Percentiles rank a stretch among this genome's conserved stretches.
These are phyloP conservation scores for Curvularia hawaiiensis DNA, from an alignment of 2,329 filamentous ascomycete species.

Conservation along the genomic window DNA sequence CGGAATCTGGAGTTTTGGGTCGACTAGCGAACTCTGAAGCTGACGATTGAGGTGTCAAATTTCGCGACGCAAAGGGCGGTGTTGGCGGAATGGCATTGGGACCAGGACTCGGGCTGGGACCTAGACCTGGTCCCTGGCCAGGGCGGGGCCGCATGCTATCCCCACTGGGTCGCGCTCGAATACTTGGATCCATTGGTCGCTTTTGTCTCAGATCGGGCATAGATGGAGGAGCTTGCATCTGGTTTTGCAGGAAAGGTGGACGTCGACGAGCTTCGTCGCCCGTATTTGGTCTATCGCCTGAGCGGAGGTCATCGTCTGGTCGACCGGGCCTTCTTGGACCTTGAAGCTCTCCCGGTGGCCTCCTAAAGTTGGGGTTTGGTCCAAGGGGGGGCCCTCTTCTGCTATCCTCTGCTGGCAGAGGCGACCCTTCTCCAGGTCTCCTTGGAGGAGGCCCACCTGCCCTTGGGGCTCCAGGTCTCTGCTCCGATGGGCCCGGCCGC, in stretches of 20 bases:
- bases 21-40: constrained; percentile 42
- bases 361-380: constrained; percentile 30
- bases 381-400: constrained; percentile 22
- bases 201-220: constrained; percentile 38
- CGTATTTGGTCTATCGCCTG: constrained; percentile 34
- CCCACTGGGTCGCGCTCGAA: constrained; percentile 43
- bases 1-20: constrained; percentile 42
- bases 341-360: constrained; percentile 27
- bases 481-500: constrained; percentile 25
- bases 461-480: constrained; percentile 28
- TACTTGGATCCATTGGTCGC: constrained; percentile 42
- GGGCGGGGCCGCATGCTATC: constrained; percentile 44
- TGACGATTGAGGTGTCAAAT: constrained; percentile 49
- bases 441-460: constrained; percentile 29
- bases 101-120: constrained; percentile 37
- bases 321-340: constrained; percentile 29
- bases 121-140: constrained; percentile 1
- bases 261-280: constrained; percentile 39
- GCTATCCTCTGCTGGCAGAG: constrained; percentile 19
- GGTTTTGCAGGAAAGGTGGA: constrained; percentile 27
- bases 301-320: constrained; percentile 24
- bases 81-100: constrained; percentile 38
- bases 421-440: constrained; percentile 26
- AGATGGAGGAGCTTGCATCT: constrained; percentile 30
- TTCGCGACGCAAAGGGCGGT: constrained; percentile 37